phyloP scores from a whole-genome alignment of 2,329 filamentous ascomycete species.

The Cordyceps farinosa region DNA sequence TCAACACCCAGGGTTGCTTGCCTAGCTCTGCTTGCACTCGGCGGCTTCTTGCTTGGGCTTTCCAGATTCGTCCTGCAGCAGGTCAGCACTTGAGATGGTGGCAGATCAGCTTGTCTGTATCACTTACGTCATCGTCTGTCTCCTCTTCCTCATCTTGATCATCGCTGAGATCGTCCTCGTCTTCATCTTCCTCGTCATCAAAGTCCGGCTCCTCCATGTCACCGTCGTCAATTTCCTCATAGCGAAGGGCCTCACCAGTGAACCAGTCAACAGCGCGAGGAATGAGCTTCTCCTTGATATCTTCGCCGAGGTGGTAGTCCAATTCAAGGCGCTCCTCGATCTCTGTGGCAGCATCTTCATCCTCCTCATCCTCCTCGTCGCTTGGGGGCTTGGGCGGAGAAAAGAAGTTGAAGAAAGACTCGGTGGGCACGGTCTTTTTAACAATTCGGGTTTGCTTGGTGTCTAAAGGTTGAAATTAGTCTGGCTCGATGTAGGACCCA shows the following conservation, averaged over 20 bases:
- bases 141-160: slow-evolving; percentile 81
- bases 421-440: slow-evolving; percentile 97
- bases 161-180: slow-evolving; percentile 80
- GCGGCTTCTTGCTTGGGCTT: slow-evolving; percentile 93
- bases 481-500: neutral
- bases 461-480: slow-evolving; percentile 52
- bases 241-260: slow-evolving; percentile 94
- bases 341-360: slow-evolving; percentile 77
- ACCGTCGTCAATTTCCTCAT: slow-evolving; percentile 83
- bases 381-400: slow-evolving; percentile 83
- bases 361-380: slow-evolving; percentile 62
- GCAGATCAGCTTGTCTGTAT: neutral
- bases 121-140: slow-evolving; percentile 70
- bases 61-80: slow-evolving; percentile 69
- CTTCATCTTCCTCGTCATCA: slow-evolving; percentile 89
- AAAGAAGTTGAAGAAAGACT: slow-evolving; percentile 99
- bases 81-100: neutral
- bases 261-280: slow-evolving; percentile 99
- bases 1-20: neutral
- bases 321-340: slow-evolving; percentile 97
- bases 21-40: slow-evolving; percentile 93
- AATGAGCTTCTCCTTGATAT: slow-evolving; percentile 99
- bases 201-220: slow-evolving; percentile 79
- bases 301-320: slow-evolving; percentile 97
- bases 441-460: slow-evolving; percentile 99